Evolutionary conservation across 140 eudicot genomes (phyloP).

Genomic region (Anethum foeniculum): DNA sequence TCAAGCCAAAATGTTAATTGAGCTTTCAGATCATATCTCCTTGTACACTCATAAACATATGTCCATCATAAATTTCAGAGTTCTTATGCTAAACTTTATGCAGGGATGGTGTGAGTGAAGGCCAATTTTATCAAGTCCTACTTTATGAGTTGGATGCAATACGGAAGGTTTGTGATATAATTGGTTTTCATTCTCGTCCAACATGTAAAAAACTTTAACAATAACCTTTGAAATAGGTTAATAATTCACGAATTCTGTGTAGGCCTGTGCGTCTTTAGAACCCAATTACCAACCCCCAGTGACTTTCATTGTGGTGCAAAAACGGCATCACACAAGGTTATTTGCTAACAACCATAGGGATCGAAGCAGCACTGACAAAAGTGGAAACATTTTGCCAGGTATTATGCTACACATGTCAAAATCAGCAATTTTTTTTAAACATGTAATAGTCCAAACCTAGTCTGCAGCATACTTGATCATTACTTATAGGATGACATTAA

Average conservation of each 20-base stretch:
- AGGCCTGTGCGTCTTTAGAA: slow-evolving; percentile 94
- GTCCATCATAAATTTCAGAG: not conserved
- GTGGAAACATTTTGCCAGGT: slow-evolving; percentile 88
- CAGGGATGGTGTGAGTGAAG: slow-evolving; percentile 54
- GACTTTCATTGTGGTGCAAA: slow-evolving; percentile 70
- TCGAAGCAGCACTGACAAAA: slow-evolving; percentile 63
- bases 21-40: not conserved
- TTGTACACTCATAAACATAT: not conserved
- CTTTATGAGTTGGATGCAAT: slow-evolving; percentile 46
- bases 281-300: slow-evolving; percentile 89
- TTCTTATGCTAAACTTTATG: slow-evolving; percentile 1
- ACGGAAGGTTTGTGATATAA: slow-evolving; percentile 31
- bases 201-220: not conserved
- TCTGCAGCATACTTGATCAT: not conserved
- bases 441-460: not conserved
- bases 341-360: slow-evolving; percentile 72
- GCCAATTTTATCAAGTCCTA: slow-evolving; percentile 43
- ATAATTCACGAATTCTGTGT: not conserved
- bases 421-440: not conserved
- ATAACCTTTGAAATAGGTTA: not conserved
- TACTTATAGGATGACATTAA: not conserved
- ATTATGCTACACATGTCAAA: not conserved
- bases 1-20: not conserved
- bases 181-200: not conserved
- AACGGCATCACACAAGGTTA: slow-evolving; percentile 72